Evolutionary conservation across 164 flowering plant genomes (phyloP).

Genomic region (Vitis rotundifolia): DNA sequence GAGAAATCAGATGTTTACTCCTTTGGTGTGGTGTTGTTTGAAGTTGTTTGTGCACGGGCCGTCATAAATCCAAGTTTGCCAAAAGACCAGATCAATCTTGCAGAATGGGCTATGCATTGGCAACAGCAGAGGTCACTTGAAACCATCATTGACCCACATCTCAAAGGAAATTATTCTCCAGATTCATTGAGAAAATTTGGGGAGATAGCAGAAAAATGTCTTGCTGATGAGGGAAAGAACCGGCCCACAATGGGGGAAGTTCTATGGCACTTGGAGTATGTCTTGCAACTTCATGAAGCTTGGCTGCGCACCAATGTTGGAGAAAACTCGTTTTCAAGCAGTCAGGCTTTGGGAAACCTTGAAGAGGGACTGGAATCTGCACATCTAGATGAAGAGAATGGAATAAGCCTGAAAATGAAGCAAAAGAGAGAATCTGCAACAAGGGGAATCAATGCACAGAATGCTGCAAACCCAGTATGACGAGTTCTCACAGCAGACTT

Average conservation of each 20-base stretch:
- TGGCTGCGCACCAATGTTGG: conserved; percentile 21
- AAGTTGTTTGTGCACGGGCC: conserved; percentile 70
- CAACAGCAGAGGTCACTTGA: conserved; percentile 51
- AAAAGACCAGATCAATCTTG: conserved; percentile 64
- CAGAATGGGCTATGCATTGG: conserved; percentile 74
- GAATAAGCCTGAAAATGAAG: neutral
- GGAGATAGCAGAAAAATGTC: conserved; percentile 69
- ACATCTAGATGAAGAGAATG: conserved; percentile 6
- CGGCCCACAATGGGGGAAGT: conserved; percentile 78
- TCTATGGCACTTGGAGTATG: conserved; percentile 70
- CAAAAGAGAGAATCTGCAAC: neutral
- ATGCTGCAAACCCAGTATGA: neutral
- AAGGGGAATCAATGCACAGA: neutral
- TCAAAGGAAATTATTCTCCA: conserved; percentile 35
- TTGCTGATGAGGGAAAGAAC: conserved; percentile 62
- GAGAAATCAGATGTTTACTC: conserved; percentile 80
- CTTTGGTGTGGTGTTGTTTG: conserved; percentile 72
- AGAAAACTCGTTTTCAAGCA: conserved; percentile 28
- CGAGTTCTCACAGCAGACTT: neutral
- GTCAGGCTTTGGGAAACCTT: conserved; percentile 23
- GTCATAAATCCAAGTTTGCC: conserved; percentile 71
- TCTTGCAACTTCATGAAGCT: conserved; percentile 65
- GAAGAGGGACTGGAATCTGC: conserved; percentile 8
- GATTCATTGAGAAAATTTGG: conserved; percentile 62
- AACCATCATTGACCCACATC: conserved; percentile 51